Conservation (phyloP, 176 grass and related monocot species). For the Sorghum bicolor region Sorghum_bicolor_NCBIv3 NC_012874.2:2279001-2279500, state of each 20-base stretch:
- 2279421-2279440: constrained; percentile 87
- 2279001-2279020: neutral
- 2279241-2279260: constrained; percentile 70
- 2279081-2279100: constrained; percentile 17
- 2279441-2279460: constrained; percentile 68
- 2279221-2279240: constrained; percentile 67
- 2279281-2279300: constrained; percentile 51
- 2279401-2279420: constrained; percentile 93
- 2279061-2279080: neutral
- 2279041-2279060: neutral
- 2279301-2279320: constrained; percentile 70
- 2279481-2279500: constrained; percentile 48
- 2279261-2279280: constrained; percentile 86
- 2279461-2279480: constrained; percentile 76
- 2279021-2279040: neutral
- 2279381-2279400: constrained; percentile 81
- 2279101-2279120: constrained; percentile 30
- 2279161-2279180: constrained; percentile 39
- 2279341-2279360: constrained; percentile 62
- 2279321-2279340: constrained; percentile 91
- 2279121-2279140: constrained; percentile 48
- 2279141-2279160: constrained; percentile 74
- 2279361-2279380: constrained; percentile 57
- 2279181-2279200: constrained; percentile 86
- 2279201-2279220: constrained; percentile 89